Percentiles rank a stretch among this genome's conserved stretches.
These are phyloP conservation scores for Teunomyces pallodes DNA, from an alignment of 805 yeast species.

Conservation along the genomic window DNA sequence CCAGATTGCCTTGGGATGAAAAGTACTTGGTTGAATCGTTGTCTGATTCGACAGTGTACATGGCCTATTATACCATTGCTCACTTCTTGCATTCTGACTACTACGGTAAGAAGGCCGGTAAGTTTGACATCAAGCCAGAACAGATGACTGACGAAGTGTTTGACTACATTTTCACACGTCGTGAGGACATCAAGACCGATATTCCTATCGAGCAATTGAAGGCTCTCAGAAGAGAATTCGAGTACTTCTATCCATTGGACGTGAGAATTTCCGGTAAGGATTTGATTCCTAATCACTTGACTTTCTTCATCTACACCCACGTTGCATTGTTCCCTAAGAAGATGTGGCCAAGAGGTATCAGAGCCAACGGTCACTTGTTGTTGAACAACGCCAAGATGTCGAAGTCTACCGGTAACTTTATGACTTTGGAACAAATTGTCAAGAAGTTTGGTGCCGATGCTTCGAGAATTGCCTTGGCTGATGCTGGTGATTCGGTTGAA, in stretches of 20 bases:
- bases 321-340: conserved; percentile 88
- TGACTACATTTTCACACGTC: conserved; percentile 81
- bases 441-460: conserved; percentile 97
- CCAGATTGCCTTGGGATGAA: conserved; percentile 95
- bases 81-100: conserved; percentile 84
- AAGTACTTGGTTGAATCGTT: conserved; percentile 89
- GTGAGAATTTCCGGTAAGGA: conserved; percentile 93
- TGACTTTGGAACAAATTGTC: conserved; percentile 82
- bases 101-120: conserved; percentile 75
- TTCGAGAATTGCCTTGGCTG: conserved; percentile 94
- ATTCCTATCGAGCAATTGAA: conserved; percentile 68
- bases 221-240: conserved; percentile 86
- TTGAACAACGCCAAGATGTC: conserved; percentile 98
- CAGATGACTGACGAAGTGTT: conserved; percentile 91
- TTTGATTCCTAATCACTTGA: conserved; percentile 93
- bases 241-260: conserved; percentile 94
- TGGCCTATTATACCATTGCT: conserved; percentile 88
- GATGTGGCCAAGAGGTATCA: conserved; percentile 91
- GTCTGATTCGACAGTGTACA: conserved; percentile 94
- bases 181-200: conserved; percentile 53
- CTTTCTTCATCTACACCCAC: conserved; percentile 91
- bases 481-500: conserved; percentile 96
- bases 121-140: conserved; percentile 70
- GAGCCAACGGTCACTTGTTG: conserved; percentile 93
- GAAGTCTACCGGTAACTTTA: conserved; percentile 94